phyloP scores from a whole-genome alignment of 371 early-diverging fungal species.

The Coemansia sp. region DNA sequence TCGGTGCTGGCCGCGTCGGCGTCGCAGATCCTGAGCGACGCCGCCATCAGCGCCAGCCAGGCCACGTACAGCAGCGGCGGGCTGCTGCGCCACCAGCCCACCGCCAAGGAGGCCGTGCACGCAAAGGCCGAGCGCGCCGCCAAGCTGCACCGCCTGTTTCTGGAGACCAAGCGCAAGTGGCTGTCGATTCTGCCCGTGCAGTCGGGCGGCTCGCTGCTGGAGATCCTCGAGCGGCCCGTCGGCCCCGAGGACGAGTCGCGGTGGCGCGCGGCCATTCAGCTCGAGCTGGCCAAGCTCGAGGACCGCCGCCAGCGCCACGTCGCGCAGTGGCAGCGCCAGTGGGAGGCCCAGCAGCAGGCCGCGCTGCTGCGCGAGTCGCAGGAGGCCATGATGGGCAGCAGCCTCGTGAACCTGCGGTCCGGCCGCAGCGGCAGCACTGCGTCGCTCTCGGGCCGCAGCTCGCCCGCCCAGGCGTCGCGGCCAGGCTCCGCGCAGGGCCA shows the following conservation, averaged over 20 bases:
- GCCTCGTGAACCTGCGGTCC: no score
- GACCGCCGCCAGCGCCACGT: conserved; percentile 42
- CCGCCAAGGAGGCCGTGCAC: conserved; percentile 61
- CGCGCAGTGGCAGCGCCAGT: conserved; percentile 50
- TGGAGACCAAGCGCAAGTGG: conserved; percentile 88
- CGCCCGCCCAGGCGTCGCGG: conserved; percentile 24
- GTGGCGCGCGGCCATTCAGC: conserved; percentile 61
- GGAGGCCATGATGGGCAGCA: conserved; percentile 24
- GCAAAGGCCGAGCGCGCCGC: conserved; percentile 52
- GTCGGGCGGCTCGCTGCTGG: conserved; percentile 74
- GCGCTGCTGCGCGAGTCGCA: conserved; percentile 42
- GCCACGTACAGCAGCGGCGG: conserved; percentile 49
- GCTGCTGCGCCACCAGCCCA: conserved; percentile 47
- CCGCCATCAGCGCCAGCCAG: conserved; percentile 50
- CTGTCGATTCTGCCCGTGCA: conserved; percentile 82
- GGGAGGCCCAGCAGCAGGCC: conserved; percentile 49
- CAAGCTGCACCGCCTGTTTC: conserved; percentile 65
- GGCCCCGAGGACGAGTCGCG: conserved; percentile 70
- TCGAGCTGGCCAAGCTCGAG: conserved; percentile 54
- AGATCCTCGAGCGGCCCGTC: conserved; percentile 76
- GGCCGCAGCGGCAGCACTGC: conserved; percentile 22
- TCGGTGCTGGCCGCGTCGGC: conserved; percentile 49
- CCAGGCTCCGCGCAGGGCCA: conserved; percentile 2
- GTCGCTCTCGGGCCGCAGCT: conserved; percentile 36
- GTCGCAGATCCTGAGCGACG: conserved; percentile 52